Base-by-base conservation (phyloP, 148 eudicot genomes). In the Camellia sinensis region DNA sequence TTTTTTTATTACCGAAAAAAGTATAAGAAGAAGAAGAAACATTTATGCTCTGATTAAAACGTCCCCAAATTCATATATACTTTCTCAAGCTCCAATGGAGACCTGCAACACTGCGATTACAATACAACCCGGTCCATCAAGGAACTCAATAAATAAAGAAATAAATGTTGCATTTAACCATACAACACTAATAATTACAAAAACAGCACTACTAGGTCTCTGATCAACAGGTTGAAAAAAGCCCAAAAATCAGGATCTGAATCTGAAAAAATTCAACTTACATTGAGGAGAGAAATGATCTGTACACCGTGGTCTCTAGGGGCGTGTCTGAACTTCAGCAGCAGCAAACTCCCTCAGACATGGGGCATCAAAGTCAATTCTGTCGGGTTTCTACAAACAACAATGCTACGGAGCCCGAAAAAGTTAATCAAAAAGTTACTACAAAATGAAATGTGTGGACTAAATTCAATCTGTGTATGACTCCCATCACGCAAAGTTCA, bases 301-400 rank as follows among this genome's bases (percentile, higher is more conserved):
- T 73, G 17, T 73, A 78, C 73, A 65, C 56, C 22, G 68, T 59
- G 74, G 41, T 41, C 63, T 52, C 18, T 3, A 21, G 71, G 60
- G 3, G 19, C 6, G 11, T 64, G 79, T 66, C 61, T 78, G 22
- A 67, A 52, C 80, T 78, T 78, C 73, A 37, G 79, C 53, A 19
- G 22, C 43, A 22, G 72, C 21, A 10, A 29, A 6, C 83, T 52
- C 9, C 74, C 15, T 2, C 70, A 69, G 22, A 57, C 18, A 10
- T 76, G 48, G 52, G 52, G 52, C 18, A 62, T 21, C 56, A 77
- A 59, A 48, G 13, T 44, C 70, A 77, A 50, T 45, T 17, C 44
- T 8, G 46, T 29, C 2, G 18, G 37, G 66, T 54, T 67, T 56
- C 61, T n/a, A 43, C 6, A 5, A 63, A 13, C 14, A 41, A 17